These are phyloP conservation scores for Hypomyces rosellus DNA, from an alignment of 2,329 filamentous ascomycete species.

Conservation along the genomic window DNA sequence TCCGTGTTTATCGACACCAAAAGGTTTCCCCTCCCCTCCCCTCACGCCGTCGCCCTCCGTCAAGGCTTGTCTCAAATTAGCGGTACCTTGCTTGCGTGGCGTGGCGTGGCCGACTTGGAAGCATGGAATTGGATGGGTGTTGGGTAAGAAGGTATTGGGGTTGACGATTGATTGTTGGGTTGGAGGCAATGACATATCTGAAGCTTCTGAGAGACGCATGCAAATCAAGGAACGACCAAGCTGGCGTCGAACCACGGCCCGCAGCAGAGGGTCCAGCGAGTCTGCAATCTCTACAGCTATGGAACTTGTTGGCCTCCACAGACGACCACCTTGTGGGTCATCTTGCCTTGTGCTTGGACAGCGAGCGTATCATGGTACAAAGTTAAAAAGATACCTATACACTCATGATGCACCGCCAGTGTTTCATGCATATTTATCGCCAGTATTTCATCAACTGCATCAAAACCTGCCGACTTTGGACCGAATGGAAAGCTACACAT, in stretches of 20 bases:
- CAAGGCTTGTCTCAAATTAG: neutral
- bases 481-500: neutral
- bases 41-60: neutral
- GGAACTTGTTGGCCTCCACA: too few relatives aligned
- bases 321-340: too few relatives aligned
- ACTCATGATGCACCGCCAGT: too few relatives aligned
- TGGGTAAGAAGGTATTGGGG: neutral
- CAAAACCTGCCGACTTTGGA: neutral
- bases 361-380: too few relatives aligned
- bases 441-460: neutral
- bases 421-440: too few relatives aligned
- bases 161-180: neutral
- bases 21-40: too few relatives aligned
- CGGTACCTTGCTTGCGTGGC: slow-evolving; percentile 8
- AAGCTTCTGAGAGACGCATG: neutral
- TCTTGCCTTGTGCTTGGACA: too few relatives aligned
- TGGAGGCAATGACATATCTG: neutral
- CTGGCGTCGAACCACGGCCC: too few relatives aligned
- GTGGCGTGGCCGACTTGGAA: slow-evolving; percentile 5
- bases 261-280: too few relatives aligned
- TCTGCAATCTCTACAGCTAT: too few relatives aligned
- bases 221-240: neutral
- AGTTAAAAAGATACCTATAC: too few relatives aligned
- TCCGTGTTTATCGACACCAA: neutral
- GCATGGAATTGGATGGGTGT: neutral